Evolutionary conservation across 495 filamentous ascomycete genomes (phyloP), one percentile per base, ranked within the genome.

Genomic region (Parathielavia hyrcaniae): DNA sequence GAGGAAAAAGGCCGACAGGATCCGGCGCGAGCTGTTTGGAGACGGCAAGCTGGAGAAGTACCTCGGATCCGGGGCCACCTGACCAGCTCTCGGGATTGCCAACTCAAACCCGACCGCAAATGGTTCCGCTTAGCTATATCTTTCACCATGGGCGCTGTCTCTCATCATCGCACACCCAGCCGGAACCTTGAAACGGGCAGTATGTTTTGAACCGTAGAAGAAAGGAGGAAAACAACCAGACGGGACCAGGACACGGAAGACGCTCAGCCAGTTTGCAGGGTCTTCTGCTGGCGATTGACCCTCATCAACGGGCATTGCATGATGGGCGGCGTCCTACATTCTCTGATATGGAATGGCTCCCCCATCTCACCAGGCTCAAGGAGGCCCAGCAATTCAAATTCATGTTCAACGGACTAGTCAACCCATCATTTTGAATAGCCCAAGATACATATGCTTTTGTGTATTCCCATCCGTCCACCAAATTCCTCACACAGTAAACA

Each of bases 41-140:
- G 83, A 78, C 67, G 60, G 51, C 32, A 80, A 84, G 45, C 72
- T 91, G 54, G 81, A 89, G 67, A 84, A 72, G 68, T 90, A 91
- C 68, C 73, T 95, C 32, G 83, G 86, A 30, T 68, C 59, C 5
- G 72, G 69, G n/a, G 55, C 50, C 8, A 45, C 4, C 2, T 34
- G 55, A 9, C 52, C 51, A 57, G 32, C 40, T 22, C 4, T 30
- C 26, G 26, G 6, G 6, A 30, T 6, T 30, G 26, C 6, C 26
- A 30, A 30, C 3, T 3, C 26, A 3, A 2, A 30, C 26, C 26
- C 26, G 3, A 30, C 2, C 26, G 26, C 26, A 30, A 30, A 30
- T 6, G 26, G 2, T 6, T 30, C 26, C 2, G 26, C 26, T 30
- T 30, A 30, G 26, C 26, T 6, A 30, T 30, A 30, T 6, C 26